Evolutionary conservation across 257 asterid species (phyloP).

Genomic region (Eustoma russellianum): DNA sequence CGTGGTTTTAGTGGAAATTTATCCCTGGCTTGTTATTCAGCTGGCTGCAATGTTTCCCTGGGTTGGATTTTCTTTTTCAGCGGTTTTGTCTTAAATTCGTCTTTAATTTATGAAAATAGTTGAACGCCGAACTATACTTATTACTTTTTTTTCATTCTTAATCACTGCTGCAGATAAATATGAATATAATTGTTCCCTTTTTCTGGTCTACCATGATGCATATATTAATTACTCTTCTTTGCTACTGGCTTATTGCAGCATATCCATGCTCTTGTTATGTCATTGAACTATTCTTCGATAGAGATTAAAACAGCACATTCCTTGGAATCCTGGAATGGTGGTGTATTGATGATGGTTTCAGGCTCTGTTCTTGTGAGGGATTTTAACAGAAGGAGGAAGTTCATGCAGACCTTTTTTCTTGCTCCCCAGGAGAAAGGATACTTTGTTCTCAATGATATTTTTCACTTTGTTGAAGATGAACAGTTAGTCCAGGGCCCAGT

Average conservation of each 20-base stretch:
- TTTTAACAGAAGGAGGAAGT: constrained; percentile 61
- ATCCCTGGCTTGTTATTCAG: too few species aligned
- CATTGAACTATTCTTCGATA: constrained; percentile 63
- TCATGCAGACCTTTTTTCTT: constrained; percentile 84
- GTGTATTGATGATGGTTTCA: constrained; percentile 88
- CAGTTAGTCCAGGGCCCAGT: constrained; percentile 57
- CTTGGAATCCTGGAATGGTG: constrained; percentile 85
- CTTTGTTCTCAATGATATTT: constrained; percentile 81
- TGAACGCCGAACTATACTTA: too few species aligned
- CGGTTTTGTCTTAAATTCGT: too few species aligned
- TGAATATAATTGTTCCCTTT: neutral
- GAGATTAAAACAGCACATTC: constrained; percentile 93
- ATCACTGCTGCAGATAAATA: neutral
- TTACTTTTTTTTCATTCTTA: too few species aligned
- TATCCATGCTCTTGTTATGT: constrained; percentile 72
- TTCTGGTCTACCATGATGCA: neutral
- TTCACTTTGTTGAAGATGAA: constrained; percentile 77
- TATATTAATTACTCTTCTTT: constrained; percentile 2
- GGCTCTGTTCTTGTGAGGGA: constrained; percentile 61
- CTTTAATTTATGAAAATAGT: too few species aligned
- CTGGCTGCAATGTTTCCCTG: too few species aligned
- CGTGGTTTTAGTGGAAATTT: too few species aligned
- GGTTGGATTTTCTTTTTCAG: too few species aligned
- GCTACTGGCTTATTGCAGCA: constrained; percentile 45
- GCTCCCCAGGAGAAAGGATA: constrained; percentile 96